A percentile compares a stretch with the other conserved stretches of the same genome.
Conservation (phyloP, 306 rosid species). For the Canavalia ensiformis region DNA sequence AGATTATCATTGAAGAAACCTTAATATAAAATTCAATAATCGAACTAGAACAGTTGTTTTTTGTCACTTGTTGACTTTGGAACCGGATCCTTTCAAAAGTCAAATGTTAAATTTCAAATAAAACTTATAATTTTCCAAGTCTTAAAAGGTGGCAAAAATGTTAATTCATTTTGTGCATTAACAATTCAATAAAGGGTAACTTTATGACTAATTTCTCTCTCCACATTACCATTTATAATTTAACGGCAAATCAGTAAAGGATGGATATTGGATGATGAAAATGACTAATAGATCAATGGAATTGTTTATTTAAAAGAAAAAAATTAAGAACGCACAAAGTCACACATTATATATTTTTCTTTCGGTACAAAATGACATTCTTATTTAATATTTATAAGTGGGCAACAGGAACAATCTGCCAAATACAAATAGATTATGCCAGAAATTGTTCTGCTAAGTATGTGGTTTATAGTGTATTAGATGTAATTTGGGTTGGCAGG, state of each 20-base stretch:
- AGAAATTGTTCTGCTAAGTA: no score
- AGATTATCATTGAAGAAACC: not conserved
- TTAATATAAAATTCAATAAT: not conserved
- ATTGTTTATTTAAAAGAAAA: not conserved
- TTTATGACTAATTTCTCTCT: not conserved
- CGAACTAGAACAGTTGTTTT: not conserved
- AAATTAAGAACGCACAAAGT: not conserved
- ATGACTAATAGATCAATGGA: not conserved
- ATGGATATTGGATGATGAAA: conserved; percentile 19
- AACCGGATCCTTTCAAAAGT: not conserved
- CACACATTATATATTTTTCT: no score
- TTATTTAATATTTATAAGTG: not conserved
- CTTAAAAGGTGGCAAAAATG: not conserved
- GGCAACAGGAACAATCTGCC: not conserved
- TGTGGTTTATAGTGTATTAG: no score
- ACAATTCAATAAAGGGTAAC: not conserved
- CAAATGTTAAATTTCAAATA: not conserved
- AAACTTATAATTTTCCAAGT: not conserved
- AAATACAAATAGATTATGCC: not conserved
- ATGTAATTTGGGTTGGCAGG: no score
- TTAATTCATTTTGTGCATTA: not conserved
- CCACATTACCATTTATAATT: not conserved
- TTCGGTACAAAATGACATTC: not conserved
- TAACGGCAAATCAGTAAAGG: not conserved
- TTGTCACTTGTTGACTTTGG: conserved; percentile 1